Percentiles rank a stretch among this genome's conserved stretches.
These are phyloP conservation scores for Epichloe sp. DNA, from an alignment of 2,329 filamentous ascomycete genomes.

Conservation along the genomic window DNA sequence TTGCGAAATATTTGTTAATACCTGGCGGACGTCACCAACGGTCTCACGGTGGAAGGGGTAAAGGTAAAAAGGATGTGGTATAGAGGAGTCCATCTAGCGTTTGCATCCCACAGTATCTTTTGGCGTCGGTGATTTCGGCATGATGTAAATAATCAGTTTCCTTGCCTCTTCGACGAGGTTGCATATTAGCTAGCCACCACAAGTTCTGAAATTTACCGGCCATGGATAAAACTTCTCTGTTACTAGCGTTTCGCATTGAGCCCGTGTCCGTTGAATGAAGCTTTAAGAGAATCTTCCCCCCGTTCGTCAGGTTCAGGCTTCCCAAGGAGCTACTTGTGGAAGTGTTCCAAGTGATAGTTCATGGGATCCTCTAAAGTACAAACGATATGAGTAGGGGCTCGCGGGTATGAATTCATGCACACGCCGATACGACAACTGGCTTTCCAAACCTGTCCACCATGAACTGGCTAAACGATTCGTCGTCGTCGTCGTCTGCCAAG, in stretches of 20 bases:
- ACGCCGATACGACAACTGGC: conserved; percentile 20
- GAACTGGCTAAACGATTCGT: conserved; percentile 31
- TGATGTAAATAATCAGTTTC: conserved; percentile 6
- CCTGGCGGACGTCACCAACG: neutral
- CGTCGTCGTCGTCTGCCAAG: conserved; percentile 26
- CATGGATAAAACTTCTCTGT: neutral
- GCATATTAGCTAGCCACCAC: neutral
- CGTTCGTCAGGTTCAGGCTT: too few species aligned
- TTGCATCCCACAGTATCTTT: conserved; percentile 1
- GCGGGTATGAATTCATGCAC: conserved; percentile 9
- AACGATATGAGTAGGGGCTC: too few species aligned
- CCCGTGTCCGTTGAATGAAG: too few species aligned
- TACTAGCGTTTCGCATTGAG: neutral
- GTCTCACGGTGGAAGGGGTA: neutral
- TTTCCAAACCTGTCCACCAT: conserved; percentile 25
- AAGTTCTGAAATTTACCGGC: neutral
- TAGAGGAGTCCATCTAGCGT: neutral
- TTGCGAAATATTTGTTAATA: neutral
- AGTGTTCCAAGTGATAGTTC: too few species aligned
- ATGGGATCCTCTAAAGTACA: too few species aligned
- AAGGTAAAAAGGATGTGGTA: neutral
- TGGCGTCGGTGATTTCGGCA: conserved; percentile 5
- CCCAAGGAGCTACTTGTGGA: too few species aligned
- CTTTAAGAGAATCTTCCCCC: too few species aligned
- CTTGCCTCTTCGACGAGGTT: neutral